A percentile compares a stretch with the other conserved stretches of the same genome.
Conservation (phyloP, 208 protist species). For the Zelonia costaricensis region DNA sequence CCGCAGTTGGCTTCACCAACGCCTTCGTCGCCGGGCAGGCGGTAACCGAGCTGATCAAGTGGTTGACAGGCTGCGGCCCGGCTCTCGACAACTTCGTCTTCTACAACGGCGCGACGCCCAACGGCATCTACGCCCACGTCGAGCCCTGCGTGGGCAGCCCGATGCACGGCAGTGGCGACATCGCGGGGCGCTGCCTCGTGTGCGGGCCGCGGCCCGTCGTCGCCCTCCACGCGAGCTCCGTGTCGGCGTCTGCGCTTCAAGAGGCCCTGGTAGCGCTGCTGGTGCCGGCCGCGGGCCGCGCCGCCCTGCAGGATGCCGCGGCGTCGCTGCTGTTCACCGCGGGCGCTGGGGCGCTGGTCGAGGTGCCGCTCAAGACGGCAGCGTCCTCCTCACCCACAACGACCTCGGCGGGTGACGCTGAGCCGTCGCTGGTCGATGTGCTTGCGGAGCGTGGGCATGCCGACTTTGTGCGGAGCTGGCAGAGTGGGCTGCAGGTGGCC, state of each 20-base stretch:
- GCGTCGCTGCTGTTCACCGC: slow-evolving; percentile 13
- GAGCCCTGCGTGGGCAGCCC: slow-evolving; percentile 18
- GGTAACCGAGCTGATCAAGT: slow-evolving; percentile 94
- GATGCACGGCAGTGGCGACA: slow-evolving; percentile 14
- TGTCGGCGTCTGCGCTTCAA: slow-evolving; percentile 13
- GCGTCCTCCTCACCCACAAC: background rate
- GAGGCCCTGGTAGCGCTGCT: slow-evolving; percentile 22
- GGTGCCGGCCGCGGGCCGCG: background rate
- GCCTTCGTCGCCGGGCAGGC: slow-evolving; percentile 95
- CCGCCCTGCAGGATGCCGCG: slow-evolving; percentile 5
- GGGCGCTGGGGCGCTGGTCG: slow-evolving; percentile 1
- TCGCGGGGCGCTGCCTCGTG: slow-evolving; percentile 45
- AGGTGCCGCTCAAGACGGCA: slow-evolving; percentile 13
- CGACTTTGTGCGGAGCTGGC: slow-evolving; percentile 16
- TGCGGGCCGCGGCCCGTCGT: slow-evolving; percentile 60
- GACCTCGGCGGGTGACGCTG: background rate
- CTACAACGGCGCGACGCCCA: slow-evolving; percentile 83
- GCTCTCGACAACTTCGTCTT: slow-evolving; percentile 94
- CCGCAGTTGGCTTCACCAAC: slow-evolving; percentile 98
- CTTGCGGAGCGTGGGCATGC: slow-evolving; percentile 3
- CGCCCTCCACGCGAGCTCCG: slow-evolving; percentile 19
- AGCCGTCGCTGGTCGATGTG: background rate
- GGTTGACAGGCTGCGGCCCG: slow-evolving; percentile 73
- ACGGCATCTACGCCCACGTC: slow-evolving; percentile 30
- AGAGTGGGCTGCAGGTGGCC: background rate